These are phyloP conservation scores for Deinandra increscens DNA, from an alignment of 129 eudicot species.

Conservation along the genomic window DNA sequence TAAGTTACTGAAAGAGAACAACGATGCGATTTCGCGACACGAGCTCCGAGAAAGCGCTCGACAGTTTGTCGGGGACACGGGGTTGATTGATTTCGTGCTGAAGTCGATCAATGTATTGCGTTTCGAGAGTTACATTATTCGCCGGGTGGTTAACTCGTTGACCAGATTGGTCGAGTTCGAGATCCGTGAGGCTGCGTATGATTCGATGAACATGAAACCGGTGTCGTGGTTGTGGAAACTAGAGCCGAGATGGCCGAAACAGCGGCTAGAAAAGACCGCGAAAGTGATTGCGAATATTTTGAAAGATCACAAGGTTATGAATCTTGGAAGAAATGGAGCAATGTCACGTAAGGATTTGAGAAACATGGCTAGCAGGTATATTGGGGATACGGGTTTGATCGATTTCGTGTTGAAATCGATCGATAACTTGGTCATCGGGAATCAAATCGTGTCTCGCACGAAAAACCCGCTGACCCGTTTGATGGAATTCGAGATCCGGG, in stretches of 20 bases:
- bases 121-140: constrained; percentile 46
- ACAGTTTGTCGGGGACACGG: constrained; percentile 58
- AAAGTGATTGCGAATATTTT: constrained; percentile 45
- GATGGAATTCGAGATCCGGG: constrained; percentile 44
- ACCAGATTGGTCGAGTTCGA: constrained; percentile 51
- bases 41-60: constrained; percentile 58
- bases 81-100: constrained; percentile 76
- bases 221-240: constrained; percentile 29
- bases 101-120: constrained; percentile 57
- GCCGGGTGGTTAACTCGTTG: constrained; percentile 42
- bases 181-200: constrained; percentile 36
- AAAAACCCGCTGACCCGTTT: constrained; percentile 52
- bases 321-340: constrained; percentile 28
- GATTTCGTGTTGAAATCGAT: constrained; percentile 57
- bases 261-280: constrained; percentile 51
- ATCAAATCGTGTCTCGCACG: constrained; percentile 36
- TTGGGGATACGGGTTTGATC: constrained; percentile 53
- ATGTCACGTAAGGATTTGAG: constrained; percentile 59
- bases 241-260: constrained; percentile 52
- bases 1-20: constrained; percentile 48
- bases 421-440: constrained; percentile 35
- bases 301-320: constrained; percentile 34
- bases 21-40: constrained; percentile 52
- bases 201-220: constrained; percentile 29
- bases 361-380: constrained; percentile 42